Percentiles rank a stretch among this genome's conserved stretches.
These are phyloP conservation scores for Coprinellus micaceus DNA, from an alignment of 768 basidiomycete species.

Conservation along the genomic window DNA sequence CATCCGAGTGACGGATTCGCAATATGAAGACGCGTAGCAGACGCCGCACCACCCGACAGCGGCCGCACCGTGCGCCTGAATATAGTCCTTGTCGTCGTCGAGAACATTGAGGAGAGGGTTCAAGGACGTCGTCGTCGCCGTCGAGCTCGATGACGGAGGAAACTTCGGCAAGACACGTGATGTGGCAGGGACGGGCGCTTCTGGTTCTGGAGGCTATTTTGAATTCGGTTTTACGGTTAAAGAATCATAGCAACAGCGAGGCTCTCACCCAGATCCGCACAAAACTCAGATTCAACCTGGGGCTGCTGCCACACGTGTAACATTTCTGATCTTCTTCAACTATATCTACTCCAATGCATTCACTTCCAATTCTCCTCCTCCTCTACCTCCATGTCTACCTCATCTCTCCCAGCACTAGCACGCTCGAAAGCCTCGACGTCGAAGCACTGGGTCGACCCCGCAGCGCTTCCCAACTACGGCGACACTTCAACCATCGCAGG, in stretches of 20 bases:
- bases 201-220: background rate
- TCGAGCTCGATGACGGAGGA: background rate
- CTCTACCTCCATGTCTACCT: background rate
- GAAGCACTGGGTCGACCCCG: slow-evolving; percentile 59
- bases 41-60: background rate
- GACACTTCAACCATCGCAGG: slow-evolving; percentile 58
- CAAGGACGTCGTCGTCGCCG: background rate
- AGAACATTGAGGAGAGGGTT: slow-evolving; percentile 3
- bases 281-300: background rate
- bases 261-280: slow-evolving; percentile 2
- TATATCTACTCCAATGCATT: background rate
- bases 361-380: background rate
- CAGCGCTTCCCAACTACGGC: slow-evolving; percentile 53
- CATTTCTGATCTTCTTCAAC: background rate
- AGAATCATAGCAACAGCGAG: background rate
- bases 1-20: background rate
- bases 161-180: background rate
- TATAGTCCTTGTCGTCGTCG: slow-evolving; percentile 1
- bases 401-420: slow-evolving; percentile 26
- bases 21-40: too few species aligned
- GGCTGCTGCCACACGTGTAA: slow-evolving; percentile 2
- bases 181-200: too few species aligned
- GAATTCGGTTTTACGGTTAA: background rate
- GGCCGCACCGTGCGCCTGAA: background rate
- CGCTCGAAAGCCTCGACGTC: too few species aligned